Evolutionary conservation across 192 early-diverging fungal genomes (phyloP).

Genomic region (Dimargaris xerosporica): DNA sequence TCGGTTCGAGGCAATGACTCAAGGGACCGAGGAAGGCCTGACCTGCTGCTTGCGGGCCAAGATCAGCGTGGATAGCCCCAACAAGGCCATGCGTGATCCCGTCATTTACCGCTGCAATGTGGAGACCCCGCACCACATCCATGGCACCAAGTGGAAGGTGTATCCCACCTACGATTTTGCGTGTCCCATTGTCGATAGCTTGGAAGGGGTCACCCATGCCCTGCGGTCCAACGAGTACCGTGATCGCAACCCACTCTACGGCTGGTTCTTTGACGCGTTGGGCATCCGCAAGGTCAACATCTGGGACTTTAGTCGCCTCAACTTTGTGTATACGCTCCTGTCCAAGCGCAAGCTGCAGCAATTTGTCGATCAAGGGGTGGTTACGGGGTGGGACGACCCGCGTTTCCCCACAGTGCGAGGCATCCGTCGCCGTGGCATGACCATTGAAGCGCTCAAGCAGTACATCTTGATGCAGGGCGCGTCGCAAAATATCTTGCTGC

Average conservation of each 20-base stretch:
- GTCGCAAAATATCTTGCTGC: constrained; percentile 75
- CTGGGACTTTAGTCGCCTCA: constrained; percentile 89
- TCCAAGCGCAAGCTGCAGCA: constrained; percentile 97
- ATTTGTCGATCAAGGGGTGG: constrained; percentile 80
- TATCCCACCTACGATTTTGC: constrained; percentile 99
- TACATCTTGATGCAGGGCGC: constrained; percentile 98
- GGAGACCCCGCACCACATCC: constrained; percentile 67
- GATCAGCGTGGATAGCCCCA: constrained; percentile 73
- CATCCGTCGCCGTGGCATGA: constrained; percentile 92
- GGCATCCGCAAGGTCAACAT: constrained; percentile 78
- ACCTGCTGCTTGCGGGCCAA: constrained; percentile 87
- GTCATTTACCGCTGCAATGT: constrained; percentile 91
- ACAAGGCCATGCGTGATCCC: constrained; percentile 92
- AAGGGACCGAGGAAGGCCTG: constrained; percentile 66
- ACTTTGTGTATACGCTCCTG: constrained; percentile 95
- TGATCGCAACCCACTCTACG: constrained; percentile 91
- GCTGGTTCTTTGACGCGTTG: constrained; percentile 85
- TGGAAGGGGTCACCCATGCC: constrained; percentile 97
- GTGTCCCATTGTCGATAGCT: constrained; percentile 87
- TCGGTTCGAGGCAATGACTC: constrained; percentile 84
- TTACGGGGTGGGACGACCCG: constrained; percentile 79
- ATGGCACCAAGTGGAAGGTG: constrained; percentile 86
- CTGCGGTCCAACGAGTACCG: constrained; percentile 96
- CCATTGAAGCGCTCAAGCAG: constrained; percentile 87
- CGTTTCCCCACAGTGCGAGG: constrained; percentile 81